Evolutionary conservation across 148 eudicot species (phyloP), one percentile per base, ranked within the genome.

Genomic region (Spergularia bocconei): DNA sequence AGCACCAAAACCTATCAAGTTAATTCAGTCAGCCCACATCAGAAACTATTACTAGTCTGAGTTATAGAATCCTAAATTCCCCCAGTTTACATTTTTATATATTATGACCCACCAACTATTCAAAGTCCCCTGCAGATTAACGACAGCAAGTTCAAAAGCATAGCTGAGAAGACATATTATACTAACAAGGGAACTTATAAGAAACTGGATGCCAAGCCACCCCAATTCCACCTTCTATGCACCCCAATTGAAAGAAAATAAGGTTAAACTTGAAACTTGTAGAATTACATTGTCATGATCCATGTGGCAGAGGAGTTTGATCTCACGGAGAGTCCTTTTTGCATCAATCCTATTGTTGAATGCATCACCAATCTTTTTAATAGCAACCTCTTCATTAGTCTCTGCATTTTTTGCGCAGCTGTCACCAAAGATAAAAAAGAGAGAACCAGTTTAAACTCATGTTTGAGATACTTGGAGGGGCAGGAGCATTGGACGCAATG

Each of bases 321-420:
- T 93, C 73, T 93, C 98, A 10, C 98, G 91, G 50, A 93, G 83
- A 8, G 98, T 93, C 79, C 98, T 83, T 73, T 89, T 93, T 14
- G 98, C 98, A 85, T 93, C 98, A 72, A 93, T 86, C 61, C 89
- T 85, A 75, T 93, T 93, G 77, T 90, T 90, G 75, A 94, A 94
- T 39, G 98, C 97, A 86, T 87, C 90, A 56, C 81, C 90, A 76
- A 94, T 94, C 81, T 88, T 90, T 85, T 94, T 94, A 36, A 94
- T 91, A 19, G 98, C 98, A 71, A 91, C 92, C 70, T 91, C 91
- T 78, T 94, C 98, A 80, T 85, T 87, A 3, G 91, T 94, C 84
- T 90, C 93, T 50, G 88, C 77, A 89, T 91, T 84, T 50, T 81
- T 89, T 19, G 96, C 98, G 81, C 96, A 87, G 79, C 98, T 94